A percentile compares a stretch with the other conserved stretches of the same genome.
Conservation (phyloP, 345 rosid genomes). For the Kernera saxatilis region DNA sequence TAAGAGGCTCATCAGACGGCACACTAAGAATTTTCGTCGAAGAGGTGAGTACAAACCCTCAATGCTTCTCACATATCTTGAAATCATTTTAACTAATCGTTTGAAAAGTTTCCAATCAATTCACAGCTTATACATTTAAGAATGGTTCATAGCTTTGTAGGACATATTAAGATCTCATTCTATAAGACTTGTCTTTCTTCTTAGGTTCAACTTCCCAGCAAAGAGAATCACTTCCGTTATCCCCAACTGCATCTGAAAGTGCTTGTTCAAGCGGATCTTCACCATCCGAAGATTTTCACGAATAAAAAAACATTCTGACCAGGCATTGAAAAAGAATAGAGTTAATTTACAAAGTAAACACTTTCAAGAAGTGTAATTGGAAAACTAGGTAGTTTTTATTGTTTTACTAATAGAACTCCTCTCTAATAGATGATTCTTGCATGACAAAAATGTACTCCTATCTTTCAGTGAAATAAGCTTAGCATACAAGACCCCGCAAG, state of each 20-base stretch:
- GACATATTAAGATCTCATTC: no score
- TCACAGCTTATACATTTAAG: no score
- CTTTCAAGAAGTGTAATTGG: no score
- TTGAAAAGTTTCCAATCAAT: no score
- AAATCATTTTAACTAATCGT: neutral
- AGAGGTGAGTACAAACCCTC: slow-evolving; percentile 43
- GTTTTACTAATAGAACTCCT: no score
- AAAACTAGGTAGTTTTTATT: no score
- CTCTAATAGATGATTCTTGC: no score
- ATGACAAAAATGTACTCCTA: no score
- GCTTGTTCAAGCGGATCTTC: slow-evolving; percentile 74
- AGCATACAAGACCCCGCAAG: no score
- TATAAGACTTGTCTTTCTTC: neutral
- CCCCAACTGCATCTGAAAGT: slow-evolving; percentile 62
- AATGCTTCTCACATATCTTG: neutral
- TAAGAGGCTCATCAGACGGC: slow-evolving; percentile 75
- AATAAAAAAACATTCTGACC: slow-evolving; percentile 4
- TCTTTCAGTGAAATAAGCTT: no score
- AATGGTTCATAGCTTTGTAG: no score
- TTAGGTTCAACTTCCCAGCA: slow-evolving; percentile 77
- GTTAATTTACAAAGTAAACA: no score
- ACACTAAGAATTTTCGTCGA: slow-evolving; percentile 78
- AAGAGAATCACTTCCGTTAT: slow-evolving; percentile 61
- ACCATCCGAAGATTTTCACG: slow-evolving; percentile 68
- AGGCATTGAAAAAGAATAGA: neutral